Percentiles rank a stretch among this genome's conserved stretches.
phyloP scores from a whole-genome alignment of 148 eudicot species.

The Rhododendron kiyosumense region DNA sequence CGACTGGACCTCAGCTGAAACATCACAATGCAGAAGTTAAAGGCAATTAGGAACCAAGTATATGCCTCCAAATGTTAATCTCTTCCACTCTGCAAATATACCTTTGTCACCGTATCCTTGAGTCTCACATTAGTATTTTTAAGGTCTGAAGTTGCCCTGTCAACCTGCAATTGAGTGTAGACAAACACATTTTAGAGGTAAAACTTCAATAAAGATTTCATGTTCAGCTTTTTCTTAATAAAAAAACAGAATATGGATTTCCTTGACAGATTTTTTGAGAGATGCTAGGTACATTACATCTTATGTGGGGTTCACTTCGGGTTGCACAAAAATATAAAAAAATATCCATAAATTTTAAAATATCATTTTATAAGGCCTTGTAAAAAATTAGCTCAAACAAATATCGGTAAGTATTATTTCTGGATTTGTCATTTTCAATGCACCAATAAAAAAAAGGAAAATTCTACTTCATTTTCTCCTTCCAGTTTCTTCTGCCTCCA shows the following conservation, averaged over 20 bases:
- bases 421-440: neutral
- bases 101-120: conserved; percentile 52
- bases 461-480: neutral
- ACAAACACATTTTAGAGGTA: neutral
- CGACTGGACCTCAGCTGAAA: conserved; percentile 67
- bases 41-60: neutral
- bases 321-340: too few species aligned
- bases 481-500: neutral
- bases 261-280: neutral
- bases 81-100: conserved; percentile 4
- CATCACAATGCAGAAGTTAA: neutral
- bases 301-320: too few species aligned
- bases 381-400: too few species aligned
- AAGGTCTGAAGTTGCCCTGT: conserved; percentile 46
- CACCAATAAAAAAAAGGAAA: neutral
- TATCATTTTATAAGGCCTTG: too few species aligned
- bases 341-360: too few species aligned
- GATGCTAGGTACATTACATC: too few species aligned
- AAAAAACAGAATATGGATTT: neutral
- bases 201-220: neutral
- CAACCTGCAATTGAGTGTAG: conserved; percentile 25
- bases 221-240: neutral
- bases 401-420: too few species aligned
- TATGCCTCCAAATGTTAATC: neutral
- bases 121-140: conserved; percentile 54